These are phyloP conservation scores for Cyberlindnera mississippiensis DNA, from an alignment of 805 yeast genomes.

Conservation along the genomic window DNA sequence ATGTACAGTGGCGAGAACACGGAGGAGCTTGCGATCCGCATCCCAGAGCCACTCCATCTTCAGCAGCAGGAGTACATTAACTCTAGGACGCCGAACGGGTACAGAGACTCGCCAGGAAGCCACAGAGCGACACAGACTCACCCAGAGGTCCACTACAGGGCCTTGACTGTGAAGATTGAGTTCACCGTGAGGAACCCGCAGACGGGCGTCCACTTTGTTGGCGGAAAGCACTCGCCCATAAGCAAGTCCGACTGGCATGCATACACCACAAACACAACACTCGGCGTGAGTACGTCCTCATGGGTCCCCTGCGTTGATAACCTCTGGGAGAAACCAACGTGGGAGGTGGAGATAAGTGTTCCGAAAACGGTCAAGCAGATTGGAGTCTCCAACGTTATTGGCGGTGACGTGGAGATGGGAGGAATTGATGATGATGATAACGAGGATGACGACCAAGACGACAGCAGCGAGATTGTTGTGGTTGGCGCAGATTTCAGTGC, in stretches of 20 bases:
- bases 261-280: constrained; percentile 75
- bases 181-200: constrained; percentile 63
- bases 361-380: constrained; percentile 79
- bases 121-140: constrained; percentile 20
- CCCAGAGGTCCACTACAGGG: constrained; percentile 56
- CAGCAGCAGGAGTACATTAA: constrained; percentile 49
- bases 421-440: constrained; percentile 25
- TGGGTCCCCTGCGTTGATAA: constrained; percentile 98
- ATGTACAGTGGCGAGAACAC: constrained; percentile 51
- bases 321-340: constrained; percentile 81
- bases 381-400: constrained; percentile 36
- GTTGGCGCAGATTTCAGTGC: constrained; percentile 69
- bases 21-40: constrained; percentile 57
- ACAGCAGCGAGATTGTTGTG: constrained; percentile 50
- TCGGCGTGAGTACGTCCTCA: constrained; percentile 81
- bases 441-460: constrained; percentile 31
- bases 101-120: constrained; percentile 36
- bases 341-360: constrained; percentile 86
- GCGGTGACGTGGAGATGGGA: constrained; percentile 23
- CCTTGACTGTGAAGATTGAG: constrained; percentile 65
- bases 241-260: constrained; percentile 66
- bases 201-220: constrained; percentile 74
- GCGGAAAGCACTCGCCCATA: constrained; percentile 44
- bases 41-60: constrained; percentile 66
- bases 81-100: constrained; percentile 30